Percentiles rank a stretch among this genome's conserved stretches.
These are phyloP conservation scores for Penicillium vulpinum DNA, from an alignment of 2,329 filamentous ascomycete species.

Conservation along the genomic window DNA sequence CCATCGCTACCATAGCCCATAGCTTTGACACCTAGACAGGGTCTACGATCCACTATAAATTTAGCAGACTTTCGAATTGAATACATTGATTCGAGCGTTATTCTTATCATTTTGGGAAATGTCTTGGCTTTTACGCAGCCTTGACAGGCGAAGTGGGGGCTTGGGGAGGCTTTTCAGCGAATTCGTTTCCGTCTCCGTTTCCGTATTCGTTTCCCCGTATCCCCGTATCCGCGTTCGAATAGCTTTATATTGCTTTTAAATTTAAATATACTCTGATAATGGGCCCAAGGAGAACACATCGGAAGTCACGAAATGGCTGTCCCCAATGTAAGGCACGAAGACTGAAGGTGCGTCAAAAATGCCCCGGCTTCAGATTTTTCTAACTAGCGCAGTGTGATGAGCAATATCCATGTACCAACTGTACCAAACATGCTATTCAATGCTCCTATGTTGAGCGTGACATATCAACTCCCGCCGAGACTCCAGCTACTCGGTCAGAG, in stretches of 20 bases:
- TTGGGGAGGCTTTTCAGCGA: background rate
- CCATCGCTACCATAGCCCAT: background rate
- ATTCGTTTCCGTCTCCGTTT: slow-evolving; percentile 10
- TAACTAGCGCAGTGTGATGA: slow-evolving; percentile 28
- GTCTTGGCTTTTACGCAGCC: background rate
- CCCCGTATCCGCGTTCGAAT: slow-evolving; percentile 20
- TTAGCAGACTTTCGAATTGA: background rate
- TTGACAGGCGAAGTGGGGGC: background rate
- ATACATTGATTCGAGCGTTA: slow-evolving; percentile 1
- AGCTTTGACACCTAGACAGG: background rate
- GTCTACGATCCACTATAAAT: slow-evolving; percentile 1
- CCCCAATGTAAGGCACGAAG: slow-evolving; percentile 26
- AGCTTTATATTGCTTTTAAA: slow-evolving; percentile 4
- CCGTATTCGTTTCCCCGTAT: slow-evolving; percentile 16
- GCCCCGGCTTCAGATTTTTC: background rate
- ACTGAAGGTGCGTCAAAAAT: slow-evolving; percentile 20
- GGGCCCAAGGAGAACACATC: slow-evolving; percentile 28
- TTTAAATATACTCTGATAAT: slow-evolving; percentile 5
- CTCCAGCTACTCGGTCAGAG: slow-evolving; percentile 5
- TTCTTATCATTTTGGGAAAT: background rate
- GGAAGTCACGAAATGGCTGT: slow-evolving; percentile 32
- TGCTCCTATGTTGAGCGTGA: slow-evolving; percentile 21
- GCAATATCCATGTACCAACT: slow-evolving; percentile 27
- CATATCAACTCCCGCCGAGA: slow-evolving; percentile 2
- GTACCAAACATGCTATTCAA: slow-evolving; percentile 22